These are phyloP conservation scores for Plasmodium reichenowi DNA, from an alignment of 169 alveolate species.

Conservation along the genomic window DNA sequence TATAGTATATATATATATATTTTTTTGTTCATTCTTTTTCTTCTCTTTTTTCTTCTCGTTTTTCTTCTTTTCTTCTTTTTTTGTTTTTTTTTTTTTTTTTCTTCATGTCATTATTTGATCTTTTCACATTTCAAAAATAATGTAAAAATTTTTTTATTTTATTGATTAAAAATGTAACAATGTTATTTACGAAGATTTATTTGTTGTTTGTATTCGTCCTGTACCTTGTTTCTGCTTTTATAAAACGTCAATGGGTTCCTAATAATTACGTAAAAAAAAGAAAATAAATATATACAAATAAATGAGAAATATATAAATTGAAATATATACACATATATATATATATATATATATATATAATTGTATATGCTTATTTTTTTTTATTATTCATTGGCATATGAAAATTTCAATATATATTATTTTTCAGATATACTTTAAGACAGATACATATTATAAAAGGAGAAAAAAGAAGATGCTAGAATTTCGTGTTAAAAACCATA, in stretches of 20 bases:
- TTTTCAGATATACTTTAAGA: slow-evolving; percentile 49
- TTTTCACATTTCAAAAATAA: neutral
- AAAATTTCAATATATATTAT: neutral
- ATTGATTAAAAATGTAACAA: slow-evolving; percentile 41
- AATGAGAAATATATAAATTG: neutral
- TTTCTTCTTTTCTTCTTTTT: neutral
- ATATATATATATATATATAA: neutral
- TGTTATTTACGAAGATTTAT: slow-evolving; percentile 31
- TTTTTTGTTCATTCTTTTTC: too few species aligned
- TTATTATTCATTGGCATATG: too few species aligned
- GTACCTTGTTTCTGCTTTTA: slow-evolving; percentile 30
- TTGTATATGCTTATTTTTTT: neutral
- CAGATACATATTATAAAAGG: slow-evolving; percentile 33
- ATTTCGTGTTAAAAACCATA: slow-evolving; percentile 21
- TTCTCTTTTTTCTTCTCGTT: neutral
- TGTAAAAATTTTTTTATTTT: neutral
- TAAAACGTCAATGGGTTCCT: slow-evolving; percentile 15
- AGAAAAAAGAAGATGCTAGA: slow-evolving; percentile 33
- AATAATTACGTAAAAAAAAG: slow-evolving; percentile 27
- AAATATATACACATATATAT: neutral
- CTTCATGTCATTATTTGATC: slow-evolving; percentile 9
- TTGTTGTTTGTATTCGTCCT: slow-evolving; percentile 11
- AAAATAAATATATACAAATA: neutral
- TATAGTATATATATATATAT: too few species aligned
- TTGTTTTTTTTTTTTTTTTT: slow-evolving; percentile 5